Percentiles rank a stretch among this genome's conserved stretches.
Evolutionary conservation across 1,284 basidiomycete species (phyloP).

Genomic region (Cryptococcus sp.): DNA sequence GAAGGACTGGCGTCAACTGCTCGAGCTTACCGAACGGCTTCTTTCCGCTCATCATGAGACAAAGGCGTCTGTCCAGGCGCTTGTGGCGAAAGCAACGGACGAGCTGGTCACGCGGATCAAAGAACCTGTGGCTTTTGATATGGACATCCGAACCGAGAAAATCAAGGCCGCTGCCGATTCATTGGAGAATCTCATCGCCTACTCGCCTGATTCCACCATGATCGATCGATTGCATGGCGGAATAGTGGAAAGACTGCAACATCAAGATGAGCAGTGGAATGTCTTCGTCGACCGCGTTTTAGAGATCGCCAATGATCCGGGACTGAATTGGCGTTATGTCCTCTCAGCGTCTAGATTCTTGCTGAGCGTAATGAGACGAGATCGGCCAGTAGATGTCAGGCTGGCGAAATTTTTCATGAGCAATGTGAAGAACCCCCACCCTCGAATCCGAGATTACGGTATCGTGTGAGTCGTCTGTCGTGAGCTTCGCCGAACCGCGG

Average conservation of each 20-base stretch:
- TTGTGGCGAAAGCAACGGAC: slow-evolving; percentile 71
- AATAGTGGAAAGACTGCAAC: slow-evolving; percentile 33
- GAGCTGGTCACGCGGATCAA: slow-evolving; percentile 56
- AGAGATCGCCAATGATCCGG: slow-evolving; percentile 60
- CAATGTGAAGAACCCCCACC: slow-evolving; percentile 74
- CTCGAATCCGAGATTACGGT: slow-evolving; percentile 71
- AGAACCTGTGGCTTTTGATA: slow-evolving; percentile 42
- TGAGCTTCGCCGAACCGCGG: not conserved
- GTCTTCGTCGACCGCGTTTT: slow-evolving; percentile 62
- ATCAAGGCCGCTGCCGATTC: slow-evolving; percentile 38
- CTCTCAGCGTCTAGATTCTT: slow-evolving; percentile 77
- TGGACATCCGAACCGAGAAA: slow-evolving; percentile 27
- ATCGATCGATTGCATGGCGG: slow-evolving; percentile 43
- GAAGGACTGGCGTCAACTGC: slow-evolving; percentile 68
- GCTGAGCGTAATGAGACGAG: slow-evolving; percentile 71
- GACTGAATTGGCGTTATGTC: slow-evolving; percentile 82
- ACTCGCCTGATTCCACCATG: slow-evolving; percentile 35
- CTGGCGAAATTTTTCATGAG: slow-evolving; percentile 69
- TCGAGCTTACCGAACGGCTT: slow-evolving; percentile 68
- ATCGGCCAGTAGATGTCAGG: slow-evolving; percentile 65
- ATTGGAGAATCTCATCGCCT: slow-evolving; percentile 23
- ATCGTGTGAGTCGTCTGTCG: slow-evolving; percentile 61
- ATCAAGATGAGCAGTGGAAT: slow-evolving; percentile 53
- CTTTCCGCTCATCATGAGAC: slow-evolving; percentile 87
- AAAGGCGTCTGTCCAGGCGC: slow-evolving; percentile 90